Evolutionary conservation across 1,284 basidiomycete species (phyloP).

Genomic region (Gymnopus androsaceus): DNA sequence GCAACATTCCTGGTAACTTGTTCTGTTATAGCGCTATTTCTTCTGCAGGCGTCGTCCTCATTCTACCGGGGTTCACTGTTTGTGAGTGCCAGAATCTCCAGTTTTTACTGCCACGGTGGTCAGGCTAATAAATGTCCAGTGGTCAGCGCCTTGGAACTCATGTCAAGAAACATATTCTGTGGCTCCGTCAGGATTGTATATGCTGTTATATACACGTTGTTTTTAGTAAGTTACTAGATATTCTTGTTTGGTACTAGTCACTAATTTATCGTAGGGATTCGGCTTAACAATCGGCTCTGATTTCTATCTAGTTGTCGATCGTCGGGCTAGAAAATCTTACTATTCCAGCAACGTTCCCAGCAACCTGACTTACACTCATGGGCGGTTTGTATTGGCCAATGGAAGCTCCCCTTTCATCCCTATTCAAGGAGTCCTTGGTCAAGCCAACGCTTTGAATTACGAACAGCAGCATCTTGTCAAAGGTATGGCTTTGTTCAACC

Average conservation of each 20-base stretch:
- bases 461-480: slow-evolving; percentile 49
- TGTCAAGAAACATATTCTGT: slow-evolving; percentile 80
- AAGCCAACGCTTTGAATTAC: slow-evolving; percentile 47
- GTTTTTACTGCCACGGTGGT: not conserved
- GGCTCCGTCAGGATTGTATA: slow-evolving; percentile 89
- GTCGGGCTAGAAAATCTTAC: slow-evolving; percentile 55
- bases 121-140: slow-evolving; percentile 44
- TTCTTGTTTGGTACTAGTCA: slow-evolving; percentile 11
- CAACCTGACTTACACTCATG: slow-evolving; percentile 55
- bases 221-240: slow-evolving; percentile 52
- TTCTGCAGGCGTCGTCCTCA: slow-evolving; percentile 77
- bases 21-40: slow-evolving; percentile 87
- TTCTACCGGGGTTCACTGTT: slow-evolving; percentile 80
- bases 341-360: slow-evolving; percentile 44
- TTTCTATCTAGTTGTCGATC: slow-evolving; percentile 77
- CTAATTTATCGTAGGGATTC: slow-evolving; percentile 61
- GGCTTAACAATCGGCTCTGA: slow-evolving; percentile 86
- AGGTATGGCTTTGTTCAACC: slow-evolving; percentile 38
- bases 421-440: slow-evolving; percentile 64
- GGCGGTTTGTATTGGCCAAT: slow-evolving; percentile 63
- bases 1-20: slow-evolving; percentile 63
- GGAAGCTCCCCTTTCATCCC: slow-evolving; percentile 45
- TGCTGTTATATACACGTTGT: slow-evolving; percentile 85
- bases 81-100: slow-evolving; percentile 52
- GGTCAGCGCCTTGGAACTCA: slow-evolving; percentile 80